Evolutionary conservation across 1,284 basidiomycete genomes (phyloP), one percentile per base, ranked within the genome.

Genomic region (Cerrena zonata): DNA sequence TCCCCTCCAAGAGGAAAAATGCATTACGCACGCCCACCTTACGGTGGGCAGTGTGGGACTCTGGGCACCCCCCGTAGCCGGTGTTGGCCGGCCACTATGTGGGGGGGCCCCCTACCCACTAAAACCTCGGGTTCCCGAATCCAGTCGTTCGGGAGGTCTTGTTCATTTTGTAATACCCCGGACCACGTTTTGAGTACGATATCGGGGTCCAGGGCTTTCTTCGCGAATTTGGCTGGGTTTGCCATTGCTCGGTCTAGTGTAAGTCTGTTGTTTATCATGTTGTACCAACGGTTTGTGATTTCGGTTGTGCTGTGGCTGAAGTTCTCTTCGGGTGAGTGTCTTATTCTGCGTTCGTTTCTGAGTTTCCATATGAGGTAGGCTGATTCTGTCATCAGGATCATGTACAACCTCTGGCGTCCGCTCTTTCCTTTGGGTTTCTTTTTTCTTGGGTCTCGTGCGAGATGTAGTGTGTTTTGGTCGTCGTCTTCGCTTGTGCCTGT

Each of bases 301-400:
- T 41, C 19, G 11, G 11, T 10, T 13, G 40, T 11, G 10, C 11
- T 11, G 40, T 13, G 40, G 34, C 34, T 36, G 34, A 41, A 41
- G 10, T 10, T 10, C 21, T 10, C 11, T 10, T 22, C 40, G 21
- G 10, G 11, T 11, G 40, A 10, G 21, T 41, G 12, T 41, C 10
- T 41, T 10, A 15, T 41, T 22, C 40, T 41, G 12, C 24, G n/a
- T n/a, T n/a, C n/a, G n/a, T n/a, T n/a, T n/a, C n/a, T n/a, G n/a
- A n/a, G n/a, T n/a, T n/a, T n/a, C 63, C 62, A 65, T 38, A 65
- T 65, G 0, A 65, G 53, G 44, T 63, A 54, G 2, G 61, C 61
- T 0, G 62, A 57, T 49, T 68, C 64, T 0, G 63, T 46, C 5
- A 66, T 50, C 3, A 65, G 22, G 13, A 69, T 64, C 4, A 53